Conservation (phyloP, 2,329 filamentous ascomycete genomes). For the Fusarium sulawesiense region DNA sequence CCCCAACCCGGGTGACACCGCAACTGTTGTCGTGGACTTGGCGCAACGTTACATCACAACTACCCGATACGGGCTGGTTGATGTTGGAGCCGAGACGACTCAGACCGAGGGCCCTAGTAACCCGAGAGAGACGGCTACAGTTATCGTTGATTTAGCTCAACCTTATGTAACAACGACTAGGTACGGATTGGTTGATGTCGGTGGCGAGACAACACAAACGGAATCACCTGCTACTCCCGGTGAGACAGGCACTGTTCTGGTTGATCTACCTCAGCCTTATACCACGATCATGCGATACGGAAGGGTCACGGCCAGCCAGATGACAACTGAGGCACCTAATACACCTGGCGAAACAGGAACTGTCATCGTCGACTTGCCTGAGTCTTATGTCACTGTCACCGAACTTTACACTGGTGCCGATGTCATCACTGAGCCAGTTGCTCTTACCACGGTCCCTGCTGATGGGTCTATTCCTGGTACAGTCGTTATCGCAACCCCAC, state of each 20-base stretch:
- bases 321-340: background rate
- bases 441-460: background rate
- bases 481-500: background rate
- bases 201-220: background rate
- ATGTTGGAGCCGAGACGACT: background rate
- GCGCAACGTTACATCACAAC: too few relatives aligned
- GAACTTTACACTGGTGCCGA: conserved; percentile 4
- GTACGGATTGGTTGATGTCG: background rate
- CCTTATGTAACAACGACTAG: background rate
- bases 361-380: background rate
- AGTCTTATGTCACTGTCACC: conserved; percentile 3
- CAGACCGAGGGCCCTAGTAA: background rate
- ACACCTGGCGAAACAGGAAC: conserved; percentile 2
- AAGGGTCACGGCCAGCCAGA: background rate
- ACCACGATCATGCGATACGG: background rate
- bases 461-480: background rate
- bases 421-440: background rate
- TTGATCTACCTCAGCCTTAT: background rate
- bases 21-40: too few relatives aligned
- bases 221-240: background rate
- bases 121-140: background rate
- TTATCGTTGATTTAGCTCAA: background rate
- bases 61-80: too few relatives aligned
- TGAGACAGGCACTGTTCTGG: background rate
- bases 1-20: too few relatives aligned